phyloP scores from a whole-genome alignment of 345 rosid species.

The Lepidium africanum region DNA sequence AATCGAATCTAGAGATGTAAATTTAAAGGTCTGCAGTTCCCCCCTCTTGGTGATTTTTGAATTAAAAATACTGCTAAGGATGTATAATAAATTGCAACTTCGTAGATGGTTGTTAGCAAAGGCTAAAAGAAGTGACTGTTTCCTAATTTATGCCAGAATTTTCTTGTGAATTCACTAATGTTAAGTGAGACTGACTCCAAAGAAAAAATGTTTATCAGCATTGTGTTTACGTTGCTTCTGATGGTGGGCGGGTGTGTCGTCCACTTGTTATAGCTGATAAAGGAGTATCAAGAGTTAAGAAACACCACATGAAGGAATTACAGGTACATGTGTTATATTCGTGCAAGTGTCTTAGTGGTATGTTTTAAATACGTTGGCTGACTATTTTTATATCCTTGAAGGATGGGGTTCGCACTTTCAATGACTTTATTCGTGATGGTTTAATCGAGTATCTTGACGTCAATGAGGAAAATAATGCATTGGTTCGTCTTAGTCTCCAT shows the following conservation, averaged over 20 bases:
- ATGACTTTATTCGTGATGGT: slow-evolving; percentile 87
- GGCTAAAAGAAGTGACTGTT: too few relatives aligned
- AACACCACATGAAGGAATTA: slow-evolving; percentile 86
- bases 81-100: neutral
- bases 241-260: slow-evolving; percentile 98
- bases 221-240: slow-evolving; percentile 90
- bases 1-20: neutral
- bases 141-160: too few relatives aligned
- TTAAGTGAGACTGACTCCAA: slow-evolving; percentile 8
- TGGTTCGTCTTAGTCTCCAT: slow-evolving; percentile 45
- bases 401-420: slow-evolving; percentile 86
- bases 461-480: slow-evolving; percentile 92
- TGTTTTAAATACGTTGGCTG: neutral
- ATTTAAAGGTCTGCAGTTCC: neutral
- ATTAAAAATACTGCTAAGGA: neutral
- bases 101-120: too few relatives aligned
- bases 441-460: slow-evolving; percentile 94
- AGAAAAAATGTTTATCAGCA: slow-evolving; percentile 39
- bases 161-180: too few relatives aligned
- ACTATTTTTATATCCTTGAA: slow-evolving; percentile 27
- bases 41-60: neutral
- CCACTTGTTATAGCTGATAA: slow-evolving; percentile 94
- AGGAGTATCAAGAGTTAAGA: slow-evolving; percentile 84
- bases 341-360: neutral
- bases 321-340: slow-evolving; percentile 38